Evolutionary conservation across 371 early-diverging fungal species (phyloP), one percentile per base, ranked within the genome.

Genomic region (Mortierella sp.): DNA sequence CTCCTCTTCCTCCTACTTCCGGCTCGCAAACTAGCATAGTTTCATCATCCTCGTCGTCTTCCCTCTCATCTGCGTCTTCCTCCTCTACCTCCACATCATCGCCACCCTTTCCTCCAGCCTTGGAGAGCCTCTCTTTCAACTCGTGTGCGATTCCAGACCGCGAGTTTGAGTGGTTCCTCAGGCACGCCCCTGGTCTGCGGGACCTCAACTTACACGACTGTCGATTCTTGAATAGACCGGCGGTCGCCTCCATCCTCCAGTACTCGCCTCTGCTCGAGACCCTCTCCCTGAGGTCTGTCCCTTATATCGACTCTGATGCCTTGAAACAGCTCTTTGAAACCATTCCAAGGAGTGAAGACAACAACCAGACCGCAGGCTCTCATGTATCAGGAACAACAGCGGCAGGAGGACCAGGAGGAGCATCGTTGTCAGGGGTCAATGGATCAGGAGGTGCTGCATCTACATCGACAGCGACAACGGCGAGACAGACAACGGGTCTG

Each of bases 171-270:
- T 58, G 47, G 67, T 44, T 80, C 45, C 52, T 80, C 45, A 40
- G 34, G 37, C 66, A 66, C 40, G 39, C 73, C 8, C 73, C 80
- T n/a, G 67, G 55, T 2, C 64, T 80, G 11, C 45, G 31, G 16
- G 80, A 80, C 26, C 73, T 80, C 22, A 31, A 40, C 55, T 11
- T 80, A 10, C 76, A 80, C 63, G 73, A 76, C 68, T 76, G 80
- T 43, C 69, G 55, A 22, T 24, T 41, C 34, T 47, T 80, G 19
- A 47, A 47, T 10, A 52, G 43, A 26, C 50, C 65, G n/a, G 39
- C 70, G 8, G 70, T 76, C 4, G 66, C 64, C 9, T 73, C 80
- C 31, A 80, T 80, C n/a, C 76, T 72, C 26, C 58, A 66, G 9
- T 34, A 58, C 41, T 69, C 77, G 3, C 80, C 80, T 11, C 14